Percentiles rank a stretch among this genome's conserved stretches.
phyloP scores from a whole-genome alignment of 169 alveolate species.

The Perkinsus olseni region DNA sequence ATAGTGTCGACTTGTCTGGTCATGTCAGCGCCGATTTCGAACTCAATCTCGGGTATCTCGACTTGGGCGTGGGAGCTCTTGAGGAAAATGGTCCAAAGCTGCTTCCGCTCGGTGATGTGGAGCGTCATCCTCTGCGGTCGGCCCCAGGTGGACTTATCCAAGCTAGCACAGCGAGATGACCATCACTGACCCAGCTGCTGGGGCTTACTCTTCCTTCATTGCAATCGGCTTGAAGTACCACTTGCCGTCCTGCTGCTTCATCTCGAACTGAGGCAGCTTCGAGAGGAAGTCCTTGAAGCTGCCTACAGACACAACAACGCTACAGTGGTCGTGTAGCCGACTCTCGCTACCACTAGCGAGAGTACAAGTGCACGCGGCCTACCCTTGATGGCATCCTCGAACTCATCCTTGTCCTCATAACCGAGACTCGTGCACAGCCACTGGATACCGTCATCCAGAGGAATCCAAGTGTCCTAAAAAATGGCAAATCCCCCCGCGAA shows the following conservation, averaged over 20 bases:
- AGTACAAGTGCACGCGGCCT: too few relatives aligned
- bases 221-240: background rate
- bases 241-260: background rate
- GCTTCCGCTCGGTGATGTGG: background rate
- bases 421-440: background rate
- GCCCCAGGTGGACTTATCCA: background rate
- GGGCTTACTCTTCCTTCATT: background rate
- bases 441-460: background rate
- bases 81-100: background rate
- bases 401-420: background rate
- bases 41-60: background rate
- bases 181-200: background rate
- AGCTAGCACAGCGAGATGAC: background rate
- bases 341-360: too few relatives aligned
- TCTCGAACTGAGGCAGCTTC: background rate
- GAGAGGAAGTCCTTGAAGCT: background rate
- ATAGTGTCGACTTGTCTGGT: background rate
- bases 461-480: background rate
- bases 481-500: background rate
- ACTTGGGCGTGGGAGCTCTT: background rate
- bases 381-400: background rate
- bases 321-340: background rate
- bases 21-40: background rate
- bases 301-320: background rate
- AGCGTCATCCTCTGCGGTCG: background rate